phyloP scores from a whole-genome alignment of 2,329 filamentous ascomycete species.

The Aspergillus fumigatus region DNA sequence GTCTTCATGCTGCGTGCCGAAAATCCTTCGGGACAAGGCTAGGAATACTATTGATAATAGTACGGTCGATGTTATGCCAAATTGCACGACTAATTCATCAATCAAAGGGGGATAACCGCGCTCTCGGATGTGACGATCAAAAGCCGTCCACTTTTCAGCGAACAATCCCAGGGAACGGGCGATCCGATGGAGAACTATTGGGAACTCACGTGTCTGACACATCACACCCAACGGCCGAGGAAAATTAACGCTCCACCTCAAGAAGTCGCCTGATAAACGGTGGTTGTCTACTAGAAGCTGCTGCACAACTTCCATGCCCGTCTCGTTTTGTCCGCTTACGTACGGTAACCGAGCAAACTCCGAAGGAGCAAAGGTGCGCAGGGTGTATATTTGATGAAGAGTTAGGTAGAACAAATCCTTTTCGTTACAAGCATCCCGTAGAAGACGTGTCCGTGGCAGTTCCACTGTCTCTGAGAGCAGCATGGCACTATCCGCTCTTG shows the following conservation, averaged over 20 bases:
- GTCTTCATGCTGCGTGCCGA: constrained; percentile 8
- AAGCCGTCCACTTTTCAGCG: constrained; percentile 36
- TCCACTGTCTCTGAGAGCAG: constrained; percentile 35
- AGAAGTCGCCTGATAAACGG: constrained; percentile 34
- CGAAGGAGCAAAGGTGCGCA: constrained; percentile 44
- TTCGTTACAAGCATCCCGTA: constrained; percentile 52
- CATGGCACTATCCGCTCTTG: constrained; percentile 13
- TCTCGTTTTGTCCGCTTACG: constrained; percentile 24
- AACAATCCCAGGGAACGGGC: constrained; percentile 45
- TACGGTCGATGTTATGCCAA: constrained; percentile 48
- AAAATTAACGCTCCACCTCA: constrained; percentile 47
- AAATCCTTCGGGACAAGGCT: constrained; percentile 27
- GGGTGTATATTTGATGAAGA: constrained; percentile 62
- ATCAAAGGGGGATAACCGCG: constrained; percentile 53
- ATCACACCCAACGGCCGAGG: constrained; percentile 36
- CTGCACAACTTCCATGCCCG: constrained; percentile 35
- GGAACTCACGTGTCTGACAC: constrained; percentile 30
- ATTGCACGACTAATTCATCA: constrained; percentile 48
- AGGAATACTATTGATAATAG: constrained; percentile 53
- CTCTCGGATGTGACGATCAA: constrained; percentile 28
- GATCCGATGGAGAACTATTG: constrained; percentile 33
- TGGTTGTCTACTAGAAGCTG: constrained; percentile 46
- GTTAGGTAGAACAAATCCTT: constrained; percentile 61
- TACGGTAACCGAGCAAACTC: constrained; percentile 37
- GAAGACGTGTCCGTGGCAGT: constrained; percentile 48